phyloP scores from a whole-genome alignment of 116 monocot genomes.

The Zostera marina region DNA sequence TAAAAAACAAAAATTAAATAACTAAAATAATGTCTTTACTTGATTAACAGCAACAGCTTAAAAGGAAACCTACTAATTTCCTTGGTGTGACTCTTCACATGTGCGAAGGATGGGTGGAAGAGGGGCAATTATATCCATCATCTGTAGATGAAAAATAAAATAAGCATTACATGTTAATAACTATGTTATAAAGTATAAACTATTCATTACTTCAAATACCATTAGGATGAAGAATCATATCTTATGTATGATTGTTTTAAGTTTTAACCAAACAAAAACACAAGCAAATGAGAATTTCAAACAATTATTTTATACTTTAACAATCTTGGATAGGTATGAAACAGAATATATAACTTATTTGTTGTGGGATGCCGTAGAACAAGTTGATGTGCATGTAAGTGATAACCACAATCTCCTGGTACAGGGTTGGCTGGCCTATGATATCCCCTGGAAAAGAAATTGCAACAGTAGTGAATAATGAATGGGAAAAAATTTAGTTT shows the following conservation, averaged over 20 bases:
- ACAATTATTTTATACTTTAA: not conserved
- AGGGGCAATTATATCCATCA: slow-evolving; percentile 12
- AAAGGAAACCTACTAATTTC: not conserved
- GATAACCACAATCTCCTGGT: slow-evolving; percentile 89
- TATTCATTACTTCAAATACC: not conserved
- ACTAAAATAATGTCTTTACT: not conserved
- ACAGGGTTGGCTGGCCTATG: slow-evolving; percentile 51
- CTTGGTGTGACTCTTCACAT: slow-evolving; percentile 3
- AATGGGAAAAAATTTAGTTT: not conserved
- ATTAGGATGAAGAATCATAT: too few relatives aligned
- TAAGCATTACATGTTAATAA: not conserved
- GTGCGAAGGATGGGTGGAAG: slow-evolving; percentile 6
- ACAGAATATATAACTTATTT: slow-evolving; percentile 22
- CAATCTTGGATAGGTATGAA: too few relatives aligned
- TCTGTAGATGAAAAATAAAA: slow-evolving; percentile 8
- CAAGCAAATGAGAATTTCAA: not conserved
- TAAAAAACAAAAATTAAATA: too few relatives aligned
- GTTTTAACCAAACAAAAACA: not conserved
- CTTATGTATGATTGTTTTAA: too few relatives aligned
- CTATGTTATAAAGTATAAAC: too few relatives aligned
- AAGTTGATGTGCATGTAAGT: slow-evolving; percentile 68
- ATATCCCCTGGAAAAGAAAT: slow-evolving; percentile 41
- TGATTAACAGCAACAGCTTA: not conserved
- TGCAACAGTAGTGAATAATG: not conserved
- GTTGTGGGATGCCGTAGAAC: slow-evolving; percentile 47